phyloP scores from a whole-genome alignment of 345 rosid species.

The Rubroshorea leprosula region DNA sequence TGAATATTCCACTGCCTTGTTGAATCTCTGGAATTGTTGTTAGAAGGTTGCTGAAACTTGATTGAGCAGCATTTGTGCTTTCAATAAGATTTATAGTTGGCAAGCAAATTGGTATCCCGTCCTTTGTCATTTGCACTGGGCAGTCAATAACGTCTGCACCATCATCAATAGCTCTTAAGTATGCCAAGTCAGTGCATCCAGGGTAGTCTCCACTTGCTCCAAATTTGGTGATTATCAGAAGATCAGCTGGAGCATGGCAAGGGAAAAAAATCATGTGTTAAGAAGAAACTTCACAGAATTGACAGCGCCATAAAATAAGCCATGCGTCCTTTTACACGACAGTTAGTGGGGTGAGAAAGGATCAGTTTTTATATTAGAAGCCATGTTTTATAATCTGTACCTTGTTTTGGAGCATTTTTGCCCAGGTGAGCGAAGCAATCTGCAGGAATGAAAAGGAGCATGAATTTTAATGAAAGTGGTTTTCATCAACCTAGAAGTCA shows the following conservation, averaged over 20 bases:
- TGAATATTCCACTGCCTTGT: constrained; percentile 35
- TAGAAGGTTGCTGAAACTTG: constrained; percentile 35
- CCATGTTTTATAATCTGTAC: constrained; percentile 27
- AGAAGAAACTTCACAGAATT: background rate
- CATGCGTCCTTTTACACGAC: background rate
- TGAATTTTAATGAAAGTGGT: background rate
- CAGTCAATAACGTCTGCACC: constrained; percentile 80
- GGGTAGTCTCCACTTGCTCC: constrained; percentile 97
- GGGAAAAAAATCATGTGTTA: constrained; percentile 5
- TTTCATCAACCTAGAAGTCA: background rate
- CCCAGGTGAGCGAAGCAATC: constrained; percentile 73
- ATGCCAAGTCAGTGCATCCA: constrained; percentile 77
- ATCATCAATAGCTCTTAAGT: constrained; percentile 57
- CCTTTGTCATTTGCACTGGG: constrained; percentile 78
- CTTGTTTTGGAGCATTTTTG: constrained; percentile 49
- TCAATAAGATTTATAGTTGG: constrained; percentile 52
- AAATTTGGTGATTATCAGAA: constrained; percentile 56
- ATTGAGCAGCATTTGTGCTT: constrained; percentile 35
- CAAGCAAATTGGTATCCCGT: constrained; percentile 63
- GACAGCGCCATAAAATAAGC: constrained; percentile 5
- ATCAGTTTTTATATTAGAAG: constrained; percentile 1
- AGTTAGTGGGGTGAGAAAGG: background rate
- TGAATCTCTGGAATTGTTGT: constrained; percentile 37
- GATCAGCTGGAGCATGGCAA: constrained; percentile 32
- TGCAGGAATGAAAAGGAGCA: constrained; percentile 32